Conservation (phyloP, 2,329 filamentous ascomycete species). For the Bipolaris gigantea region DNA sequence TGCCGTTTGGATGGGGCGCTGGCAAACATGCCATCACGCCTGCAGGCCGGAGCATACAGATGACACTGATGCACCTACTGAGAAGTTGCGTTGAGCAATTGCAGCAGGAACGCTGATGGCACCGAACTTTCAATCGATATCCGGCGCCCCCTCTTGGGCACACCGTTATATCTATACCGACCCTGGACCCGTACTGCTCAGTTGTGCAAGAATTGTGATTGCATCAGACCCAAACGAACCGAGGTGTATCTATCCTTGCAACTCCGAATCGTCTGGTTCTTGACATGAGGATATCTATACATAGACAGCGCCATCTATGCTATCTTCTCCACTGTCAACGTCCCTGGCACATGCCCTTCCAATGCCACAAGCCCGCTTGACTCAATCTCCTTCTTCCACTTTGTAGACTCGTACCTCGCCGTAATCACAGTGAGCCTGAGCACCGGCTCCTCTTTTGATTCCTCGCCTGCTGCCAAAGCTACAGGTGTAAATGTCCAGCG, state of each 20-base stretch:
- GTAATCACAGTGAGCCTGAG: slow-evolving; percentile 76
- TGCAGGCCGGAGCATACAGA: slow-evolving; percentile 36
- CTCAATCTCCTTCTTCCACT: slow-evolving; percentile 76
- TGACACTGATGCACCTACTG: slow-evolving; percentile 32
- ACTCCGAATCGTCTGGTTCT: background rate
- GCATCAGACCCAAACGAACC: background rate
- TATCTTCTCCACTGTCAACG: slow-evolving; percentile 27
- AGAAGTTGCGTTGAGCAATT: slow-evolving; percentile 32
- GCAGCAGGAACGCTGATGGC: slow-evolving; percentile 14
- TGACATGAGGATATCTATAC: background rate
- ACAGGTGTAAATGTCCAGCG: slow-evolving; percentile 85
- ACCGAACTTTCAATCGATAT: background rate
- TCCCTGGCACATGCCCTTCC: slow-evolving; percentile 23
- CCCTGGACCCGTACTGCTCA: background rate
- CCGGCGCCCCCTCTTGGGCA: background rate
- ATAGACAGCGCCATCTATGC: background rate
- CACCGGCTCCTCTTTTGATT: slow-evolving; percentile 52
- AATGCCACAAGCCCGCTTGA: slow-evolving; percentile 50
- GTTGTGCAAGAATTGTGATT: background rate
- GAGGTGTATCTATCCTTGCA: background rate
- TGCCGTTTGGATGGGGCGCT: slow-evolving; percentile 52
- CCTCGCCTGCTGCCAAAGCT: slow-evolving; percentile 41
- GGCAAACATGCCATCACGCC: slow-evolving; percentile 40
- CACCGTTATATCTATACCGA: background rate
- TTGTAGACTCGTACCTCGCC: slow-evolving; percentile 70